Conservation (phyloP, 345 rosid genomes). For the Melastoma malabathricum region DNA sequence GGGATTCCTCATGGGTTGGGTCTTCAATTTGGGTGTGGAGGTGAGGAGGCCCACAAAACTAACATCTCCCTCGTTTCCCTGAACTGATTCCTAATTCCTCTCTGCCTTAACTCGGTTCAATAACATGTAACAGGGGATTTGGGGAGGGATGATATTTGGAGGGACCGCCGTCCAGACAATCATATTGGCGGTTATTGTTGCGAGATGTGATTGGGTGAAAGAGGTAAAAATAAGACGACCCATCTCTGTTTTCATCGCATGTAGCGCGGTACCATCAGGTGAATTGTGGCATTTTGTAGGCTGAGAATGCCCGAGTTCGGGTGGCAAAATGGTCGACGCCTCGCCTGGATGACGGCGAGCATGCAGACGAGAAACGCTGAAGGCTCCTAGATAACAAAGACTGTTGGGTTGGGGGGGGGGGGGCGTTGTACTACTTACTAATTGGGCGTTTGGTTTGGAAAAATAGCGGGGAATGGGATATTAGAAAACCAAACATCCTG, state of each 20-base stretch:
- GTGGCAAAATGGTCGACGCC: conserved; percentile 14
- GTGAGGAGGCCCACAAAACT: conserved; percentile 26
- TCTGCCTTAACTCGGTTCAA: not conserved
- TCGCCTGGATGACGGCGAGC: not conserved
- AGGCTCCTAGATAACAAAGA: too few species aligned
- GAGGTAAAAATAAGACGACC: conserved; percentile 22
- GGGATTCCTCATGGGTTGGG: conserved; percentile 57
- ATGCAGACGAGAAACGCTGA: too few species aligned
- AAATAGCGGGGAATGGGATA: too few species aligned
- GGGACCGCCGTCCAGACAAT: conserved; percentile 33
- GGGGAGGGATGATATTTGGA: conserved; percentile 57
- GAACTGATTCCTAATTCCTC: not conserved
- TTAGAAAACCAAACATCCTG: too few species aligned
- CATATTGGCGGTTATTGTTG: conserved; percentile 33
- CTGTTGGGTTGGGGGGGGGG: too few species aligned
- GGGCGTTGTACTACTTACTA: too few species aligned
- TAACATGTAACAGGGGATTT: conserved; percentile 34
- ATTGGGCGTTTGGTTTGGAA: too few species aligned
- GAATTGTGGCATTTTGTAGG: conserved; percentile 18
- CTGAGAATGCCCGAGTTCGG: conserved; percentile 15
- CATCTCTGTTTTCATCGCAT: not conserved
- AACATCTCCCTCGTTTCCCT: conserved; percentile 5
- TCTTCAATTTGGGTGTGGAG: conserved; percentile 41
- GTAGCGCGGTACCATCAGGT: not conserved
- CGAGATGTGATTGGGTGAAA: conserved; percentile 37